Percentiles rank a stretch among this genome's conserved stretches.
Evolutionary conservation across 768 basidiomycete species (phyloP).

Genomic region (Hortiboletus campestris): DNA sequence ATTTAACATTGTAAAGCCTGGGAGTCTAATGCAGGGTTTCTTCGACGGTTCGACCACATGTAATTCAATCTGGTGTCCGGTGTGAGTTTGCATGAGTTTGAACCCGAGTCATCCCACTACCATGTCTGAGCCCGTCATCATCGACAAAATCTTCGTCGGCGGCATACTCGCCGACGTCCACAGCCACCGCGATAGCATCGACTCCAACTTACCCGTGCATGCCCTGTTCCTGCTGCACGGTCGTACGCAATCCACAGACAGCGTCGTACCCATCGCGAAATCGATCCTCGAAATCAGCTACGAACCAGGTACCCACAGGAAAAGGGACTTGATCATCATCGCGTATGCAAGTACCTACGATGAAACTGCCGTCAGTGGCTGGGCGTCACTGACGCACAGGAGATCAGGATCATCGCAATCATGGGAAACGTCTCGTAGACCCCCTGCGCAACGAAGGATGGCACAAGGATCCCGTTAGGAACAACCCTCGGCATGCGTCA

Average conservation of each 20-base stretch:
- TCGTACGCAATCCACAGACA: slow-evolving; percentile 14
- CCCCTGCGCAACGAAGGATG: slow-evolving; percentile 24
- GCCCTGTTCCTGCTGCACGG: slow-evolving; percentile 31
- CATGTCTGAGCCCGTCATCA: slow-evolving; percentile 19
- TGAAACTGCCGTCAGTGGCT: not conserved
- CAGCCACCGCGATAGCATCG: slow-evolving; percentile 14
- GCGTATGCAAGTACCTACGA: slow-evolving; percentile 22
- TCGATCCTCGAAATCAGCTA: slow-evolving; percentile 25
- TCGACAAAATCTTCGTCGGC: slow-evolving; percentile 20
- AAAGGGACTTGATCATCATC: slow-evolving; percentile 28
- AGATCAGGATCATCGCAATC: slow-evolving; percentile 33
- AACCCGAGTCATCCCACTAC: not conserved
- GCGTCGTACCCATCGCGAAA: slow-evolving; percentile 16
- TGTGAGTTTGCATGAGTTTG: not conserved
- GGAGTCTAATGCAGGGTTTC: no score
- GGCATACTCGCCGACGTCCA: slow-evolving; percentile 28
- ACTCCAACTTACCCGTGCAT: slow-evolving; percentile 24
- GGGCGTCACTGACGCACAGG: not conserved
- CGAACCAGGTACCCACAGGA: slow-evolving; percentile 6
- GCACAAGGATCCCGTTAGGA: slow-evolving; percentile 20
- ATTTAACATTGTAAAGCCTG: no score
- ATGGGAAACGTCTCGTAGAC: slow-evolving; percentile 28
- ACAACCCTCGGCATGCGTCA: slow-evolving; percentile 30
- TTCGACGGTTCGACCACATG: not conserved
- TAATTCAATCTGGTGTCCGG: not conserved